Conservation (phyloP, 257 asterid genomes). For the Cinchona pubescens region DNA sequence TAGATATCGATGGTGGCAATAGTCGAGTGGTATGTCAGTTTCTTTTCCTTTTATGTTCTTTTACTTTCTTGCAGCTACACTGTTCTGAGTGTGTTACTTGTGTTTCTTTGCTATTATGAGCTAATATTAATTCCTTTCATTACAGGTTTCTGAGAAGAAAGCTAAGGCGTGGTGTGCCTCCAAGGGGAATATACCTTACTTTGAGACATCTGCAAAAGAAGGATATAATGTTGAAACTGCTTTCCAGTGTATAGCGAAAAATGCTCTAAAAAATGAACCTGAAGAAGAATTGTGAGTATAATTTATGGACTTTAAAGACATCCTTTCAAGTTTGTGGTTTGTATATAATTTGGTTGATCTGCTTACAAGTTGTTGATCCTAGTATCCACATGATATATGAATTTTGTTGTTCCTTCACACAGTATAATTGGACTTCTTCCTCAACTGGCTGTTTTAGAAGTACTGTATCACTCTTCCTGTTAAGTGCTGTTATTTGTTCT, state of each 20-base stretch:
- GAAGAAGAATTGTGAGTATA: conserved; percentile 45
- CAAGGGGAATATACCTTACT: conserved; percentile 42
- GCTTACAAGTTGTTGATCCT: background rate
- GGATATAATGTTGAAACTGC: conserved; percentile 37
- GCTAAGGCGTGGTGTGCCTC: conserved; percentile 48
- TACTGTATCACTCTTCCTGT: background rate
- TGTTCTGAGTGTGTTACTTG: background rate
- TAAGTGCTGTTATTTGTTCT: background rate
- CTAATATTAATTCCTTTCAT: conserved; percentile 1
- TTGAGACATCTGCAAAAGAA: conserved; percentile 41
- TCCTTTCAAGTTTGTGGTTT: background rate
- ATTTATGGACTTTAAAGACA: background rate
- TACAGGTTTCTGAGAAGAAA: conserved; percentile 51
- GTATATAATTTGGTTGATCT: background rate
- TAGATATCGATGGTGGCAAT: conserved; percentile 57
- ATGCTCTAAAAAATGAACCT: conserved; percentile 42
- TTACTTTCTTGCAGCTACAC: background rate
- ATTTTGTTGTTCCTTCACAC: background rate
- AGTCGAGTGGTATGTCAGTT: conserved; percentile 47
- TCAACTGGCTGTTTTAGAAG: background rate
- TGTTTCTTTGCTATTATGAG: background rate
- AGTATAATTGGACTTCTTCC: background rate
- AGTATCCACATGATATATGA: background rate
- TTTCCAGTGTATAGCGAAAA: conserved; percentile 39
- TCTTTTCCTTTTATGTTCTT: background rate